Evolutionary conservation across 257 asterid genomes (phyloP).

Genomic region (Scutellaria baicalensis): DNA sequence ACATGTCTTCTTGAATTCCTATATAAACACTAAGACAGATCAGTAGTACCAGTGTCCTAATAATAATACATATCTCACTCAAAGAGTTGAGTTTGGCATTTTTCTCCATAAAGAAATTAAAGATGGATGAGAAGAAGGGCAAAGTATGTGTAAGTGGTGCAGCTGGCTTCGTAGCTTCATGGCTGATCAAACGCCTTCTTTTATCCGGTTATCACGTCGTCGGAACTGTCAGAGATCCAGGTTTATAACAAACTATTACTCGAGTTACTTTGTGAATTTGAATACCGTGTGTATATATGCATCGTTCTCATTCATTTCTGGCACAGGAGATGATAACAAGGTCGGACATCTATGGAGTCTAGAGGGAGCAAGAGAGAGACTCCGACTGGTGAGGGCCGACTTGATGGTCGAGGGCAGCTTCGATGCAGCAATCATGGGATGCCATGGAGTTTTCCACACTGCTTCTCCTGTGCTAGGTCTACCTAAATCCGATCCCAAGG

Average conservation of each 20-base stretch:
- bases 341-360: constrained; percentile 71
- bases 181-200: constrained; percentile 82
- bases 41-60: no score
- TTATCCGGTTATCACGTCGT: constrained; percentile 58
- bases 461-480: constrained; percentile 83
- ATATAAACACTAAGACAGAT: no score
- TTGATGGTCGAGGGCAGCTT: constrained; percentile 77
- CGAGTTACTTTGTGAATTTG: neutral
- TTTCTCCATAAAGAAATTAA: neutral
- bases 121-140: constrained; percentile 35
- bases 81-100: neutral
- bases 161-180: constrained; percentile 80
- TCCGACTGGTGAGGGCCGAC: constrained; percentile 51
- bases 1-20: neutral
- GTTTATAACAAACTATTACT: neutral
- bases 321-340: constrained; percentile 37
- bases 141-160: constrained; percentile 94
- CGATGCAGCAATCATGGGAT: constrained; percentile 63
- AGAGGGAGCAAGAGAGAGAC: constrained; percentile 77
- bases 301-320: neutral
- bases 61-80: neutral
- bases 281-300: neutral
- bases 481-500: constrained; percentile 44
- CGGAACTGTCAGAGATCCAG: constrained; percentile 91
- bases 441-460: constrained; percentile 84